Evolutionary conservation across 306 rosid species (phyloP), one percentile per base, ranked within the genome.

Genomic region (Cucumis hystrix): DNA sequence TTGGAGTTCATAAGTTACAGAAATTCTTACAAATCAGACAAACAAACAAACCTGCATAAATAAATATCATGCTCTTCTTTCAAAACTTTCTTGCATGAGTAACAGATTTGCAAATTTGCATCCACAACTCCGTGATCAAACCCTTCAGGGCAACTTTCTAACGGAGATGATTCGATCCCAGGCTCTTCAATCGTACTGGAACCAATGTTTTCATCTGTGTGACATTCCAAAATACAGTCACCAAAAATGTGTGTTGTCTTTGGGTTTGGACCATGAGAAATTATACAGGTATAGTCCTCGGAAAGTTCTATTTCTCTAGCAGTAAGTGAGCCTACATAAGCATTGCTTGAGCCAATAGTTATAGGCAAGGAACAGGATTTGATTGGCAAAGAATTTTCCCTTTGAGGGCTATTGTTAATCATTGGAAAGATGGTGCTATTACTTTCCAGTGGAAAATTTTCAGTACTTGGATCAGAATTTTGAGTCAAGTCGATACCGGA

Each of bases 201-300:
- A 84, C 78, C 83, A 7, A 82, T 77, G 35, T 78, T 78, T 83
- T 89, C 96, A 61, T 82, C 87, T 80, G 83, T 82, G 83, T 83
- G 84, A 84, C 91, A 87, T 66, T 91, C 96, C 88, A 93, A 88
- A 81, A 93, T 79, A 83, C 89, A 86, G 89, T 93, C 98, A 81
- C 98, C 96, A 86, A 91, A 91, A 80, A 93, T 88, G 75, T 81
- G 98, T 37, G 91, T 89, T 69, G 83, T 83, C 85, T 89, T 93
- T 3, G 93, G 98, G 72, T 93, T 89, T 77, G 97, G 98, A 82
- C 98, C 98, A 71, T 91, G 93, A 80, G 96, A 93, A 87, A 91
- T 93, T 82, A 93, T 89, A 79, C 98, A 89, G 60, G 98, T 91
- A 83, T 93, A 93, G 85, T 91, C 97, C 88, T 93, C 97, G 16